phyloP scores from a whole-genome alignment of 148 eudicot genomes.

The Amaranthus cruentus region DNA sequence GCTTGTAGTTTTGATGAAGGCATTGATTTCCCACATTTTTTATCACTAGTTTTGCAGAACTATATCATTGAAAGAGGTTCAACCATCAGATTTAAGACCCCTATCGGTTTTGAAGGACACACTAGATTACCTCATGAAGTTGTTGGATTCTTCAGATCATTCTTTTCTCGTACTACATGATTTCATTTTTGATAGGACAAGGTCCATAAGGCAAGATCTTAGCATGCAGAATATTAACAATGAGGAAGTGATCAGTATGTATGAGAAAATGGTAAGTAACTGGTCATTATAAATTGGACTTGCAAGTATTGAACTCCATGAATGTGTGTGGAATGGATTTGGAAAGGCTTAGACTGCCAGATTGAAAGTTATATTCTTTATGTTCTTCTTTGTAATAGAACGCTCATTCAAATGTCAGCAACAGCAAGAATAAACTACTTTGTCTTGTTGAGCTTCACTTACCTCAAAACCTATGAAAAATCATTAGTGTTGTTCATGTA shows the following conservation, averaged over 20 bases:
- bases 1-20: not conserved
- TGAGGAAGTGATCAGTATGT: constrained; percentile 57
- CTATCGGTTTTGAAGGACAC: constrained; percentile 74
- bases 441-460: not conserved
- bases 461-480: not conserved
- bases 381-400: not conserved
- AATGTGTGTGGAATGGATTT: not conserved
- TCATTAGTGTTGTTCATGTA: not conserved
- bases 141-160: constrained; percentile 53
- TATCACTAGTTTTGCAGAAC: constrained; percentile 90
- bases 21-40: constrained; percentile 8
- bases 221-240: constrained; percentile 68
- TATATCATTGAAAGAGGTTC: constrained; percentile 54
- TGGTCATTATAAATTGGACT: not conserved
- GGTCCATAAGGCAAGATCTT: constrained; percentile 96
- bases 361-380: not conserved
- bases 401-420: not conserved
- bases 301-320: not conserved
- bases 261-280: constrained; percentile 75
- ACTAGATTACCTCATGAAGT: constrained; percentile 59
- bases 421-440: not conserved
- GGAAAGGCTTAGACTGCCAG: not conserved
- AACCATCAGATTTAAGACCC: constrained; percentile 73
- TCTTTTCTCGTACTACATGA: constrained; percentile 85
- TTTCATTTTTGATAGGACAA: constrained; percentile 83